phyloP scores from a whole-genome alignment of 2,329 filamentous ascomycete genomes.

The Colletotrichum limetticola region DNA sequence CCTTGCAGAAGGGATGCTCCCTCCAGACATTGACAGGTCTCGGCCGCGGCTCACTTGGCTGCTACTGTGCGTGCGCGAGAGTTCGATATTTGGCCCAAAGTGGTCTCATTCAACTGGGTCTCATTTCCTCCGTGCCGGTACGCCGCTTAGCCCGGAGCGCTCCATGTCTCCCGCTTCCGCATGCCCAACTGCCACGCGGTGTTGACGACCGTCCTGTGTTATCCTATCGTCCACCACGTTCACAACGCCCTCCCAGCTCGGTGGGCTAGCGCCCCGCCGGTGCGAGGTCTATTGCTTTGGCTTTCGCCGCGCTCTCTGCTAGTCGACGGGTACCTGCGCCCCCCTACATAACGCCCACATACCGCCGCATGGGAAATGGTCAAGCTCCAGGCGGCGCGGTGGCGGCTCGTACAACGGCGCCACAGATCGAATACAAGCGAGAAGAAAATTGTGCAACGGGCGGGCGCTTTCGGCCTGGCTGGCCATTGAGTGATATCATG shows the following conservation, averaged over 20 bases:
- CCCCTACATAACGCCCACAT: conserved; percentile 14
- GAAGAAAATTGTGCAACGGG: background rate
- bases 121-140: conserved; percentile 19
- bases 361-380: conserved; percentile 3
- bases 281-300: conserved; percentile 24
- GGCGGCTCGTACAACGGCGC: conserved; percentile 13
- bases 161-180: conserved; percentile 2
- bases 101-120: conserved; percentile 18
- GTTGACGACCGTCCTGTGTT: background rate
- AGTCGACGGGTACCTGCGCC: conserved; percentile 31
- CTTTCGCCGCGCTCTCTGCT: conserved; percentile 18
- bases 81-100: background rate
- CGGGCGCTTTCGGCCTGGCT: conserved; percentile 9
- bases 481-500: background rate
- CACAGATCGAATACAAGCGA: conserved; percentile 17
- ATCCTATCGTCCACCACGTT: background rate
- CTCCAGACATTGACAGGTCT: conserved; percentile 24
- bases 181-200: conserved; percentile 2
- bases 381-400: background rate
- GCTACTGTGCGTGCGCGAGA: background rate
- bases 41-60: background rate
- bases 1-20: conserved; percentile 16
- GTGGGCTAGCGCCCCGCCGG: conserved; percentile 9
- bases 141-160: conserved; percentile 4
- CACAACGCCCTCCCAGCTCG: background rate